Percentiles rank a stretch among this genome's conserved stretches.
phyloP scores from a whole-genome alignment of 495 filamentous ascomycete species.

The Neurospora hispaniola region DNA sequence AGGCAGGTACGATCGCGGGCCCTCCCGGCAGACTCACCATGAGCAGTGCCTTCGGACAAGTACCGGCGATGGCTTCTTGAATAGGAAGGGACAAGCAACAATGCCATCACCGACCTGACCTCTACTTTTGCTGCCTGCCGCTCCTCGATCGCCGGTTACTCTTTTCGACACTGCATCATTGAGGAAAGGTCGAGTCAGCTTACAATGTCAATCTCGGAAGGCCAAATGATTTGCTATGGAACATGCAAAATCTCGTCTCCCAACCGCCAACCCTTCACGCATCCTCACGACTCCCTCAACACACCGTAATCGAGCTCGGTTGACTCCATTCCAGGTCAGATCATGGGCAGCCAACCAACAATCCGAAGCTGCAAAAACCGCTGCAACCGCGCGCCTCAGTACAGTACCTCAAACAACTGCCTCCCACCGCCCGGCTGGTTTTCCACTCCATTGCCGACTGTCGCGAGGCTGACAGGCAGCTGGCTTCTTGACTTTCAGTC shows the following conservation, averaged over 20 bases:
- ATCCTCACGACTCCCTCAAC: neutral
- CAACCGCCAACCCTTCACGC: neutral
- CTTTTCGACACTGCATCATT: neutral
- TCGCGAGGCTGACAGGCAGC: neutral
- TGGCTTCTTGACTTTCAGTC: neutral
- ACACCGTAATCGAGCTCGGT: neutral
- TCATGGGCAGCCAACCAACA: neutral
- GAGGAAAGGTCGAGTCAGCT: neutral
- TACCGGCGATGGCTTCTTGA: neutral
- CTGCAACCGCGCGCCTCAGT: neutral
- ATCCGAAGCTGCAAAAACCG: neutral
- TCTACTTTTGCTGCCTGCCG: neutral
- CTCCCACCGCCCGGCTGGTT: neutral
- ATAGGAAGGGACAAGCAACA: neutral
- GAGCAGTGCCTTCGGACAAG: neutral
- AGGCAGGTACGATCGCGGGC: neutral
- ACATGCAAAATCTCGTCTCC: neutral
- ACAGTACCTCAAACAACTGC: neutral
- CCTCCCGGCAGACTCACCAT: neutral
- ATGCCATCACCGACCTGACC: neutral
- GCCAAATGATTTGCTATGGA: neutral
- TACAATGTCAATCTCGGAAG: neutral
- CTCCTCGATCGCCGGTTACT: neutral
- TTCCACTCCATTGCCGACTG: neutral
- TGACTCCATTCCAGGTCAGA: neutral